Evolutionary conservation across 2,329 filamentous ascomycete species (phyloP).

Genomic region (Macrophomina tecta): DNA sequence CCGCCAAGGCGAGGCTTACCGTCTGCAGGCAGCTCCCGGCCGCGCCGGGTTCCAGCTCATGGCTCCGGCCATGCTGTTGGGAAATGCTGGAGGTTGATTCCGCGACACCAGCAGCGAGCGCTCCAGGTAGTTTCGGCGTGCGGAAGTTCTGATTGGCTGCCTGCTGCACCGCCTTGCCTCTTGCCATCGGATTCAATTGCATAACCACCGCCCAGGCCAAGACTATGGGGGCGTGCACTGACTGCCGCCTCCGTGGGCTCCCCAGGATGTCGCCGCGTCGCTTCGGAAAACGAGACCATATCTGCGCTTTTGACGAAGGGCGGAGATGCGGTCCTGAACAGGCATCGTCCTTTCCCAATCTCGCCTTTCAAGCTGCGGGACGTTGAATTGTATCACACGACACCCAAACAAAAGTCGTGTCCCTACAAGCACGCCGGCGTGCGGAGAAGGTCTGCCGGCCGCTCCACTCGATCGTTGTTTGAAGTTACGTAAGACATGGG

Average conservation of each 20-base stretch:
- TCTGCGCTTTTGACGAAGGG: background rate
- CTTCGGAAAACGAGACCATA: no score
- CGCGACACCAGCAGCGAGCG: background rate
- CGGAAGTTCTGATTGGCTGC: conserved; percentile 18
- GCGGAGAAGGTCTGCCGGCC: background rate
- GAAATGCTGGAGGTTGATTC: background rate
- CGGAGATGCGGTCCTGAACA: background rate
- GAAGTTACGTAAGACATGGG: conserved; percentile 6
- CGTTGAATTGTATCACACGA: background rate
- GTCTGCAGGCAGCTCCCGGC: background rate
- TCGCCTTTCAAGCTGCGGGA: background rate
- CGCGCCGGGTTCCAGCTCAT: background rate
- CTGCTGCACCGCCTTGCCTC: background rate
- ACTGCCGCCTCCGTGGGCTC: background rate
- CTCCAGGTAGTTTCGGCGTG: conserved; percentile 23
- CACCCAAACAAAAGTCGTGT: background rate
- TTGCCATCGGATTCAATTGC: conserved; percentile 9
- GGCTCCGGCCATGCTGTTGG: background rate
- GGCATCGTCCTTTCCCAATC: background rate
- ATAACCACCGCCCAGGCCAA: conserved; percentile 4
- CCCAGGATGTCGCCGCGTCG: no score
- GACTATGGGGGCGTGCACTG: background rate
- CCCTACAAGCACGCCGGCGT: background rate
- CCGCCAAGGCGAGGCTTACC: conserved; percentile 10
- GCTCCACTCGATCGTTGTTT: conserved; percentile 6